Evolutionary conservation across 2,329 filamentous ascomycete genomes (phyloP), one percentile per base, ranked within the genome.

Genomic region (Venturia asperata): DNA sequence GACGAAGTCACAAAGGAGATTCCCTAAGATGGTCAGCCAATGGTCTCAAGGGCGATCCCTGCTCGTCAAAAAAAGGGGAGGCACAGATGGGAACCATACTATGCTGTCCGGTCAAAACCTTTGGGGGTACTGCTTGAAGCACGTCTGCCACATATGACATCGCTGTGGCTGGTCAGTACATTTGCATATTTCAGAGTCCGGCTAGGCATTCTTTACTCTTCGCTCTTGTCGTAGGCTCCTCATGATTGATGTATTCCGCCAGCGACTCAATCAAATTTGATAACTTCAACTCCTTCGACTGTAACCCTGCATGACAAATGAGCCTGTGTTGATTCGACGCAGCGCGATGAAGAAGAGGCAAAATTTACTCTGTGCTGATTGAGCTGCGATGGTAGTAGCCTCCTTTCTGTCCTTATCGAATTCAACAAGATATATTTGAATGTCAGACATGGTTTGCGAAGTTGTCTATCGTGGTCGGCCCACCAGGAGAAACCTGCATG

Each of bases 221-320:
- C n/a, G 81, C 81, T 47, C 86, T 80, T 55, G 84, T 77, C 17
- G 80, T 78, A 27, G 79, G 78, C 75, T 88, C 85, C 70, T 87
- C 85, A 72, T 86, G 83, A 69, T 87, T 88, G 71, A 89, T 81
- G 69, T 87, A 88, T 72, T 87, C 85, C 24, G 84, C 84, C 41
- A 88, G 77, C 56, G 83, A 85, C 71, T 87, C 83, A 64, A 89
- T 83, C 62, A 88, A 75, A 64, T 82, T 81, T 65, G 88, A 79
- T 42, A 89, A 77, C 69, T 84, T 87, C 63, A 83, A 77, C 69
- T 87, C 78, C 68, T 83, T 85, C 30, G 47, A 39, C 21, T 56
- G 30, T 58, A 64, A 64, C 52, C 30, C 61, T 63, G 45, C 21
- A 39, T 43, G 34, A 58, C 52, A 41, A 21, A 56, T 66, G 30